Evolutionary conservation across 306 rosid species (phyloP).

Genomic region (Gastrolobium villosum): DNA sequence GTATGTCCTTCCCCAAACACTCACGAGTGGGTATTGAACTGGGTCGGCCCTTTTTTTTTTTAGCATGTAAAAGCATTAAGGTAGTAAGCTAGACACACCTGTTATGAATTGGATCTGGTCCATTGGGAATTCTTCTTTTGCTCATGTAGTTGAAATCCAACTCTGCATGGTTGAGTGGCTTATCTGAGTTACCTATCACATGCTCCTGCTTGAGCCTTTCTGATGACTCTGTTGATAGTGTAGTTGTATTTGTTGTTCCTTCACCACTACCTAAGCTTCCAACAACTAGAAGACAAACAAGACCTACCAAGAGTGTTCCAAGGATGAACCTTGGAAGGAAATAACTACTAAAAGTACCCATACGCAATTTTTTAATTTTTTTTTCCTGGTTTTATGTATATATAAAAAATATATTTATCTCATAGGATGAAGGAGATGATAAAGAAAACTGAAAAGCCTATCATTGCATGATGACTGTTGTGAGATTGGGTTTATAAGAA

Average conservation of each 20-base stretch:
- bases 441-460: neutral
- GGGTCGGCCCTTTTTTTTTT: too few relatives aligned
- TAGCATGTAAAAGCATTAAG: neutral
- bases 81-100: conserved; percentile 53
- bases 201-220: conserved; percentile 38
- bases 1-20: too few relatives aligned
- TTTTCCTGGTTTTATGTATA: neutral
- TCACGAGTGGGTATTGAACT: too few relatives aligned
- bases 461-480: conserved; percentile 37
- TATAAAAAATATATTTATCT: neutral
- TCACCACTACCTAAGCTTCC: conserved; percentile 40
- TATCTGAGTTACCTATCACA: conserved; percentile 27
- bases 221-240: conserved; percentile 17
- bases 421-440: neutral
- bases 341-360: conserved; percentile 37
- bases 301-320: conserved; percentile 56
- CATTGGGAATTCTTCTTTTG: conserved; percentile 76
- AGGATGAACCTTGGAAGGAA: conserved; percentile 49
- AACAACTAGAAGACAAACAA: conserved; percentile 53
- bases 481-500: conserved; percentile 26
- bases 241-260: conserved; percentile 29
- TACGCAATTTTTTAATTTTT: conserved; percentile 41
- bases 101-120: conserved; percentile 86
- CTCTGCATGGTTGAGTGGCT: conserved; percentile 49
- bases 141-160: conserved; percentile 67